phyloP scores from a whole-genome alignment of 2,329 filamentous ascomycete genomes.

The Ploettnerulaceae sp. region DNA sequence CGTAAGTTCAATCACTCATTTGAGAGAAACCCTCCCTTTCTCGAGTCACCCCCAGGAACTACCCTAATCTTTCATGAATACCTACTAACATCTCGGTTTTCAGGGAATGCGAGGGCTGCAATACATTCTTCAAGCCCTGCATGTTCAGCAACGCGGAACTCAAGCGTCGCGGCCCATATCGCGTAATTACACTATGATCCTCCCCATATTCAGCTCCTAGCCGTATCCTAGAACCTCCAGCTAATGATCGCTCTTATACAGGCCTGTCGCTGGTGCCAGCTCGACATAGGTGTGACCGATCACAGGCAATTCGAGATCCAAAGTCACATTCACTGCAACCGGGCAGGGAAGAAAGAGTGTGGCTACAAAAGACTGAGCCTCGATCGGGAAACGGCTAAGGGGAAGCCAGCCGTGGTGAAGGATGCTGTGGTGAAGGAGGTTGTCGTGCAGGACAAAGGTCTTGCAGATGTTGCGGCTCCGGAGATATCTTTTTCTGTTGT shows the following conservation, averaged over 20 bases:
- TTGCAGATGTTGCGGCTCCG: background rate
- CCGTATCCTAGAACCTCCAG: no score
- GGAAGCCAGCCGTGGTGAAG: no score
- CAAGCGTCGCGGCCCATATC: background rate
- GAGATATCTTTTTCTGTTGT: background rate
- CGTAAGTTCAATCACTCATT: background rate
- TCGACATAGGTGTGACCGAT: background rate
- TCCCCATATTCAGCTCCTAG: no score
- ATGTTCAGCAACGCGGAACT: slow-evolving; percentile 7
- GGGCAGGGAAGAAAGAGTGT: slow-evolving; percentile 6
- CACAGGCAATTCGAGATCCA: slow-evolving; percentile 2
- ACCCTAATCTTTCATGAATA: background rate
- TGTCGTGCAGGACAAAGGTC: background rate
- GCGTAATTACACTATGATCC: no score
- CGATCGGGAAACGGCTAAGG: background rate
- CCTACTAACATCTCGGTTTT: background rate
- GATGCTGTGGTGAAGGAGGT: no score
- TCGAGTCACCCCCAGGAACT: no score
- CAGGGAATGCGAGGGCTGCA: slow-evolving; percentile 4
- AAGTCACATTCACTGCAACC: slow-evolving; percentile 10
- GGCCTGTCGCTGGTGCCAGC: slow-evolving; percentile 6
- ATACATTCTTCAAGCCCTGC: slow-evolving; percentile 6
- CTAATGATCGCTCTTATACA: background rate
- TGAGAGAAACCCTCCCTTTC: background rate
- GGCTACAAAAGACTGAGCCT: background rate